Base-by-base conservation (phyloP, 768 basidiomycete species). In the Russula sp. region DNA sequence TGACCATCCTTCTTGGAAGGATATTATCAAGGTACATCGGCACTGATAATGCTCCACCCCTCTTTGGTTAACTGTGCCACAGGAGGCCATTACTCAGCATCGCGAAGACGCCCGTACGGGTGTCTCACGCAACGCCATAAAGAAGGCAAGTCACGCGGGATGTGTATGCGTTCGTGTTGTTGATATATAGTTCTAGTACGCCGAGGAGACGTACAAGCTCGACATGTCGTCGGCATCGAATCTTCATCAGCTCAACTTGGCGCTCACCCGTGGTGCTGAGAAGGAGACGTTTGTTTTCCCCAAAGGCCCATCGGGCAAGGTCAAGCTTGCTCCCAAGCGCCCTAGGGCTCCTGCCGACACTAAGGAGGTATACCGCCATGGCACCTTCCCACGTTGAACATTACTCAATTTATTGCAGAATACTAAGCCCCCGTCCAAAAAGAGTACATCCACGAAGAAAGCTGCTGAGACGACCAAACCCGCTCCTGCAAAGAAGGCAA, bases 41-140 rank as follows among this genome's bases (percentile, higher is more conserved):
- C 31, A 20, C 2, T 27, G 27, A 35, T 13, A 14, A 10, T 52
- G n/a, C n/a, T 20, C 11, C 13, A 22, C 62, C 62, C 10, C 59
- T 32, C 18, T 48, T 31, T 44, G 2, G 49, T 11, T 61, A 13
- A 52, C 35, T 54, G 49, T 53, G 31, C 48, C 45, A 56, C 65
- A 92, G 90, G 89, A 91, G 74, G 89, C 87, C 70, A 88, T 94
- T 72, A 71, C 76, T 59, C 78, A 75, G 39, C 77, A 86, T 72
- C 83, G 82, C 68, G 85, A 86, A 47, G 87, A 89, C 42, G 77
- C 79, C 32, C 84, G 88, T 52, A 68, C 76, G 59, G 91, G 91
- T 63, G 91, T 91, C 44, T 93, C 91, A 14, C 82, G 93, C 53
- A 75, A 78, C 22, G 80, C 80, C 7, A 87, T 94, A 75, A 95